phyloP scores from a whole-genome alignment of 2,329 filamentous ascomycete species.

The Fusarium pseudoanthophilum region DNA sequence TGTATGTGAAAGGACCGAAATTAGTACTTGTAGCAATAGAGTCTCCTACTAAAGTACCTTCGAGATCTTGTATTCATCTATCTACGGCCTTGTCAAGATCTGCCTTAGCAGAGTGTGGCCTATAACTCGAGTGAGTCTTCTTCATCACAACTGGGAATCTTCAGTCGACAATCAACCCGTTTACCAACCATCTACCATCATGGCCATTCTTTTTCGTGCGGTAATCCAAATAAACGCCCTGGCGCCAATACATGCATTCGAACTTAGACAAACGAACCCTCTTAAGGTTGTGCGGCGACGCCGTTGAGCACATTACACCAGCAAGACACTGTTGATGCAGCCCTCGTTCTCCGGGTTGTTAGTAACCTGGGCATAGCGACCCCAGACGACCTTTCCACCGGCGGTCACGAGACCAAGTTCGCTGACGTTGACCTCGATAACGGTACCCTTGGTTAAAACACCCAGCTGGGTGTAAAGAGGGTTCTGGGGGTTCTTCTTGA shows the following conservation, averaged over 20 bases:
- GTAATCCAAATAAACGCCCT: constrained; percentile 43
- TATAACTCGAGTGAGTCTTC: constrained; percentile 43
- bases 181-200: constrained; percentile 34
- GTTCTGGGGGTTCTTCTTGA: constrained; percentile 79
- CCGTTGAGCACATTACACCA: constrained; percentile 35
- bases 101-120: constrained; percentile 28
- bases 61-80: constrained; percentile 26
- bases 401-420: constrained; percentile 93
- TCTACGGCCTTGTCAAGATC: constrained; percentile 35
- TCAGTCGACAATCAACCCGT: constrained; percentile 44
- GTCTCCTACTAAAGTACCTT: neutral
- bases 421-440: constrained; percentile 90
- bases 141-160: constrained; percentile 44
- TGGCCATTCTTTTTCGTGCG: constrained; percentile 35
- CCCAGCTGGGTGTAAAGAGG: constrained; percentile 93
- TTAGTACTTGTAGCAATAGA: neutral
- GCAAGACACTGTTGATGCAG: constrained; percentile 47
- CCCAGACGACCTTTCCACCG: constrained; percentile 93
- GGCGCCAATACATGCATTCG: constrained; percentile 45
- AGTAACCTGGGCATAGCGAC: constrained; percentile 71
- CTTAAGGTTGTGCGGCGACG: constrained; percentile 12
- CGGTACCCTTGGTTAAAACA: constrained; percentile 83
- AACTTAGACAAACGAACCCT: constrained; percentile 34
- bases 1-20: neutral
- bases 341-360: constrained; percentile 61